Percentiles rank a stretch among this genome's conserved stretches.
These are phyloP conservation scores for Boletus speciosus DNA, from an alignment of 768 basidiomycete genomes.

Conservation along the genomic window DNA sequence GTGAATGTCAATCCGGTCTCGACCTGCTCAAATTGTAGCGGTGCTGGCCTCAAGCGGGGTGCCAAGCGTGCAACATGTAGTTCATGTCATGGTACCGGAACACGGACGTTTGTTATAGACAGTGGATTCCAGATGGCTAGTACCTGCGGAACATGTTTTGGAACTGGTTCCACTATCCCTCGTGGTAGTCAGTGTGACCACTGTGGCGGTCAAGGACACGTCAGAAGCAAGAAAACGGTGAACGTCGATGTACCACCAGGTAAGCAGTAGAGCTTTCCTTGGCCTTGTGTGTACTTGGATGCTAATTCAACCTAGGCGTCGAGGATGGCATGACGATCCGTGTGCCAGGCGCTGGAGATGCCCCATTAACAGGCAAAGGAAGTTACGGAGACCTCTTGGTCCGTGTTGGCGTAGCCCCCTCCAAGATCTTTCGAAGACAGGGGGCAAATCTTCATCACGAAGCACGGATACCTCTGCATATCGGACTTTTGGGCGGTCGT, in stretches of 20 bases:
- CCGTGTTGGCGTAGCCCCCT: constrained; percentile 78
- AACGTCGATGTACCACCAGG: constrained; percentile 85
- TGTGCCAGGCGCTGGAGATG: constrained; percentile 78
- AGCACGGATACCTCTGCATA: constrained; percentile 85
- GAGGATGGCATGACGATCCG: constrained; percentile 94
- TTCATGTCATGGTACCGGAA: constrained; percentile 83
- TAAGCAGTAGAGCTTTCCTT: constrained; percentile 35
- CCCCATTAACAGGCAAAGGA: constrained; percentile 76
- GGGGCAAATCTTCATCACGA: constrained; percentile 89
- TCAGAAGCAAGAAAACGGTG: constrained; percentile 73
- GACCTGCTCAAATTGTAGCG: constrained; percentile 80
- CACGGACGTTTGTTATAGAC: constrained; percentile 84
- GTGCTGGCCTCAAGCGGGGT: constrained; percentile 83
- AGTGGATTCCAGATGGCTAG: constrained; percentile 97
- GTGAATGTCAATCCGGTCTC: constrained; percentile 78
- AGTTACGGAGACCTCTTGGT: constrained; percentile 82
- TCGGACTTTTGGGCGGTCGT: constrained; percentile 88
- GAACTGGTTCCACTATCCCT: constrained; percentile 77
- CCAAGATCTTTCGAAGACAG: constrained; percentile 84
- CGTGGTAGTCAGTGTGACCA: constrained; percentile 70
- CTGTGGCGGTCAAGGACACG: constrained; percentile 86
- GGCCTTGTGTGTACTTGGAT: not conserved
- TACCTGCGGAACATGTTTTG: constrained; percentile 80
- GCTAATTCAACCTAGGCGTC: constrained; percentile 53
- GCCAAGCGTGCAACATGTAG: constrained; percentile 76